A percentile compares a stretch with the other conserved stretches of the same genome.
Conservation (phyloP, 73 alveolate species). For the Diophrys appendiculata region DNA sequence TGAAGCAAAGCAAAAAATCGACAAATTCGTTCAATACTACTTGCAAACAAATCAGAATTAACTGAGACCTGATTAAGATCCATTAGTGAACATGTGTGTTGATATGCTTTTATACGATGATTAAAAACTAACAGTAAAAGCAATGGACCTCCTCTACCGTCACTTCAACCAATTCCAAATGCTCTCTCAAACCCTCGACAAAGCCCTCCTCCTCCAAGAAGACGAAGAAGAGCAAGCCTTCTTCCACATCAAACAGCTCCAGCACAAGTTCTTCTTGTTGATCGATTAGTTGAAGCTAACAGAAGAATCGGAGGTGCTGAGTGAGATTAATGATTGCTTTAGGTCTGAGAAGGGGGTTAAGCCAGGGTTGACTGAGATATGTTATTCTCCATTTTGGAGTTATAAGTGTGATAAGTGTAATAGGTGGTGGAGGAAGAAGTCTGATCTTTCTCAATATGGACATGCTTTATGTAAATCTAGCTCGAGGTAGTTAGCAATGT, state of each 20-base stretch:
- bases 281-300: constrained; percentile 1
- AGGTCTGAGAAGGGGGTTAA: background rate
- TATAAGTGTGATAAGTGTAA: background rate
- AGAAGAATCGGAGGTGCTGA: background rate
- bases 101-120: constrained; percentile 2
- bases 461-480: background rate
- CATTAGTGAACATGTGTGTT: background rate
- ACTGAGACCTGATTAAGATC: background rate
- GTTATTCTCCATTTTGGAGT: constrained; percentile 3
- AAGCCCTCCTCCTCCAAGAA: background rate
- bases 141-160: constrained; percentile 12
- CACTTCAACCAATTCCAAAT: constrained; percentile 2
- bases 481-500: background rate
- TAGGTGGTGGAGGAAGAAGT: background rate
- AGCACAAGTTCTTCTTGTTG: background rate
- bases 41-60: background rate
- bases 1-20: background rate
- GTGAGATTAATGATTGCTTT: background rate
- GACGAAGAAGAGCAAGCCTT: constrained; percentile 14
- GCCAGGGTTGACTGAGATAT: constrained; percentile 1
- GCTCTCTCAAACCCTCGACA: background rate
- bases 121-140: background rate
- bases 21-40: background rate
- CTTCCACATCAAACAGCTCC: background rate
- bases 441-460: background rate